Base-by-base conservation (phyloP, 2,329 filamentous ascomycete genomes). In the Colletotrichum higginsianum region DNA sequence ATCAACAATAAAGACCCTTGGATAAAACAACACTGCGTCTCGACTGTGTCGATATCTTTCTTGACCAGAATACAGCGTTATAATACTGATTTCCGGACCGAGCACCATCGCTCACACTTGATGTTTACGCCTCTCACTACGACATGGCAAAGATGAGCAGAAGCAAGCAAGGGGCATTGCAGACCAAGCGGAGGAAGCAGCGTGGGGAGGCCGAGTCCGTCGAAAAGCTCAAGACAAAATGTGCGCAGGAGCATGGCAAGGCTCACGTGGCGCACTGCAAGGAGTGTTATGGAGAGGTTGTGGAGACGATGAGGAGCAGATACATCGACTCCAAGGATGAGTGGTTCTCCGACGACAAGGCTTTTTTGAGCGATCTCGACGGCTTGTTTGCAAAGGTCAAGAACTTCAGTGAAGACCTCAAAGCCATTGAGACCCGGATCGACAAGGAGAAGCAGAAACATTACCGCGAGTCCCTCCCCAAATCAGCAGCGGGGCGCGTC, bases 281-380 rank as follows among this genome's bases (percentile, higher is more conserved):
- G 12, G 79, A 82, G 30, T 89, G 87, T 77, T 88, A 86, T 78
- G 78, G 78, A 23, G 82, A 84, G 65, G 78, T 87, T 5, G 76
- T 90, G 52, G 83, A 86, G 44, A 81, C 82, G 44, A 81, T 90
- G 76, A 77, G 82, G 66, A 78, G 80, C 62, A 81, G 82, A 50
- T 86, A 84, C 72, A 75, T 82, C 18, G 77, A 80, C 50, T 71
- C 70, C 35, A 66, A 71, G 55, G 77, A 80, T 23, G 86, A 88
- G 76, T 90, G 88, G 88, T 89, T 89, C 77, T 81, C 84, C 2
- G 82, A 83, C 56, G 81, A 87, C 42, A 81, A 80, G 40, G 80
- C 80, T 9, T 89, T 90, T 70, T 79, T 89, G 26, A 80, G 83
- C 63, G 86, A 87, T 66, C 81, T 90, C 13, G 85, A 87, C 72